These are phyloP conservation scores for Pichia norvegensis DNA, from an alignment of 1,139 yeast species.

Conservation along the genomic window DNA sequence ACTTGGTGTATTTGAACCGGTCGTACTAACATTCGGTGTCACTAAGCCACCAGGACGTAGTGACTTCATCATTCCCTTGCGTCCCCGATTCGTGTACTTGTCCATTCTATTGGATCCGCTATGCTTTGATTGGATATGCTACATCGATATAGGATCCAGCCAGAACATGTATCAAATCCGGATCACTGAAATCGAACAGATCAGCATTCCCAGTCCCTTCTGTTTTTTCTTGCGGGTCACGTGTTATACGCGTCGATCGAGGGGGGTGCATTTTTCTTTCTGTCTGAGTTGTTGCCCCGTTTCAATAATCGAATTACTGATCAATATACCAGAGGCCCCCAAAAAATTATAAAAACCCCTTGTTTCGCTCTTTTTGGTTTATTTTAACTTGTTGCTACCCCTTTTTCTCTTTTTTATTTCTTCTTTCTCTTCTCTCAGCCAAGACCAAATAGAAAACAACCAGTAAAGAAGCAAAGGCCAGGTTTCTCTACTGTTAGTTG, in stretches of 20 bases:
- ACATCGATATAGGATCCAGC: too few species aligned
- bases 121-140: too few species aligned
- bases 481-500: not conserved
- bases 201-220: too few species aligned
- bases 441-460: not conserved
- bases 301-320: too few species aligned
- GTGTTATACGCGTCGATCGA: too few species aligned
- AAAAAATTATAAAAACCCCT: not conserved
- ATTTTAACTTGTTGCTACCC: not conserved
- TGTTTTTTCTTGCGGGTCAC: too few species aligned
- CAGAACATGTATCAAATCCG: too few species aligned
- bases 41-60: conserved; percentile 17
- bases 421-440: not conserved
- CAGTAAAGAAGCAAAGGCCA: not conserved
- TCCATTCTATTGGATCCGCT: not conserved
- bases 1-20: not conserved
- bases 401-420: not conserved
- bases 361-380: not conserved
- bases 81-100: not conserved
- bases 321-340: too few species aligned
- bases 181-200: too few species aligned
- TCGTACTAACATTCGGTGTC: conserved; percentile 10
- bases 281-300: too few species aligned
- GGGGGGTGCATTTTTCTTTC: too few species aligned
- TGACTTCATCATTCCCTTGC: conserved; percentile 23